Evolutionary conservation across 2,329 filamentous ascomycete genomes (phyloP).

Genomic region (Lachnellula willkommii): DNA sequence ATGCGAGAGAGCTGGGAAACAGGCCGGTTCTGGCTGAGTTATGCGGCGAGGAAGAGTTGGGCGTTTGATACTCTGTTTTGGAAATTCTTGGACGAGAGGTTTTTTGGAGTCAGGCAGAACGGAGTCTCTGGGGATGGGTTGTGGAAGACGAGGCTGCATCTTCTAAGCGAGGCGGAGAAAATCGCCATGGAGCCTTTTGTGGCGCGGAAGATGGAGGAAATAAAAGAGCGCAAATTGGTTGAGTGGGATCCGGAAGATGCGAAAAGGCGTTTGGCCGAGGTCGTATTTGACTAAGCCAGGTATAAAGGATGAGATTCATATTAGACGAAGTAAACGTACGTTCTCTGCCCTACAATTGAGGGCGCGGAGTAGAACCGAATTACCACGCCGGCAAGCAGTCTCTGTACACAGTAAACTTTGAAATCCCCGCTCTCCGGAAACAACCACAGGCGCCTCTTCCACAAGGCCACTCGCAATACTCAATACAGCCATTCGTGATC

Average conservation of each 20-base stretch:
- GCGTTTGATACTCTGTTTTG: conserved; percentile 36
- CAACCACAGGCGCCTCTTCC: too few species aligned
- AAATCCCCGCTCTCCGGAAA: too few species aligned
- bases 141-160: conserved; percentile 27
- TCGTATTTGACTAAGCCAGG: conserved; percentile 6
- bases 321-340: not conserved
- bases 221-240: conserved; percentile 8
- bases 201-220: conserved; percentile 30
- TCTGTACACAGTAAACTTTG: too few species aligned
- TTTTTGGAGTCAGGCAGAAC: conserved; percentile 29
- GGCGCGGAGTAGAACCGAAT: too few species aligned
- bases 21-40: conserved; percentile 31
- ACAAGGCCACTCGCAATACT: too few species aligned
- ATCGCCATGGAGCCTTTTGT: conserved; percentile 30
- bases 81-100: conserved; percentile 33
- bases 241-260: conserved; percentile 7
- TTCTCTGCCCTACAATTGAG: not conserved
- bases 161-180: conserved; percentile 26
- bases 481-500: too few species aligned
- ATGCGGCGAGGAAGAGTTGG: conserved; percentile 22
- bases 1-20: conserved; percentile 37
- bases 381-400: too few species aligned
- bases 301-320: not conserved
- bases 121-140: conserved; percentile 15
- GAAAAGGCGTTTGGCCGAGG: conserved; percentile 1